Evolutionary conservation across 2,329 filamentous ascomycete species (phyloP).

Genomic region (Trichocomaceae sp.): DNA sequence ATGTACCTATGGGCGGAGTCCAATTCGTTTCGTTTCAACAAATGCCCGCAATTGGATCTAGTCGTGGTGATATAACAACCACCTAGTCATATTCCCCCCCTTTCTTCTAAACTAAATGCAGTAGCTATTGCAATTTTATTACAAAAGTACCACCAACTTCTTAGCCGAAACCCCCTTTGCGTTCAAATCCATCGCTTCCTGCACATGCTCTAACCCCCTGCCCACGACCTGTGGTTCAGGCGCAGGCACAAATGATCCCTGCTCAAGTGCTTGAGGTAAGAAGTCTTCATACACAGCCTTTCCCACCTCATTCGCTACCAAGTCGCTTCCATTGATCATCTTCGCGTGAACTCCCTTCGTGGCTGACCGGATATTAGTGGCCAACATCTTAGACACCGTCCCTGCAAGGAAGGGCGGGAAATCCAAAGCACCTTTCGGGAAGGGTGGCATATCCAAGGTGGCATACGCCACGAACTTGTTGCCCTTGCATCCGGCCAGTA

Average conservation of each 20-base stretch:
- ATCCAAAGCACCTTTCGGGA: not conserved
- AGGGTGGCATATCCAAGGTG: not conserved
- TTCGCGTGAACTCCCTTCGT: constrained; percentile 5
- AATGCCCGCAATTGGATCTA: no score
- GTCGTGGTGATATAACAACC: no score
- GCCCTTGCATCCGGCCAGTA: constrained; percentile 4
- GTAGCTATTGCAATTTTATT: no score
- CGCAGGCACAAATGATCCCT: constrained; percentile 22
- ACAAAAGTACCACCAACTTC: no score
- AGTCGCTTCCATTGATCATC: constrained; percentile 4
- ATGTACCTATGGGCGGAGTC: no score
- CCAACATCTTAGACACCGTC: not conserved
- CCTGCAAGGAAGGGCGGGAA: not conserved
- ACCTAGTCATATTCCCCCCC: no score
- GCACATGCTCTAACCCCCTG: not conserved
- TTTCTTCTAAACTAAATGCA: no score
- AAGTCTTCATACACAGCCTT: constrained; percentile 28
- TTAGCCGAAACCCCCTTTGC: no score
- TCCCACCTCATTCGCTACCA: constrained; percentile 19
- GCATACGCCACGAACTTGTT: not conserved
- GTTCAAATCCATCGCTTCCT: not conserved
- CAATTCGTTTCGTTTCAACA: no score
- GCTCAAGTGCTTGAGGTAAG: constrained; percentile 25
- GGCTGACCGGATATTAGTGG: not conserved
- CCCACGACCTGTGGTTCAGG: constrained; percentile 32